Base-by-base conservation (phyloP, 139 green algal species). In the Picochlorum sp. region DNA sequence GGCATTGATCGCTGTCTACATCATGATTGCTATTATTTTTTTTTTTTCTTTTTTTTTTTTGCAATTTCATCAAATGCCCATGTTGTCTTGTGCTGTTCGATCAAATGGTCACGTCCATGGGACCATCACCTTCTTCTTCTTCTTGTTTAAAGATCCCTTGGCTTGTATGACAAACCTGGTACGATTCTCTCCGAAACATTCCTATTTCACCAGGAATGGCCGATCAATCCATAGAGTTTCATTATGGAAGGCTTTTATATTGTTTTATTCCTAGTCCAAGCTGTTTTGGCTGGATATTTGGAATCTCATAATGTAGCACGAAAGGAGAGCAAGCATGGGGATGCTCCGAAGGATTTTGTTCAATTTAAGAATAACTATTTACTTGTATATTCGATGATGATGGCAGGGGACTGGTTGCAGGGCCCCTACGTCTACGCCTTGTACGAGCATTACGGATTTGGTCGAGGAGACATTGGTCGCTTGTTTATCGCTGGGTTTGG, bases 401-500 rank as follows among this genome's bases (percentile, higher is more conserved):
- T 98, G 92, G 88, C 87, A n/a, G 89, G 89, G 7, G 93, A 98
- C 69, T 98, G 93, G 93, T 79, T 98, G 54, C 93, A 98, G 58
- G 93, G 93, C 2, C 93, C 93, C 0, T 97, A 98, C 74, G 90
- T 98, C 16, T 98, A 98, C 65, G 88, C 89, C 3, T 77, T 98
- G 62, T 98, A 98, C 57, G 70, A 95, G 71, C 78, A 95, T 72
- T 98, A 98, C 57, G 88, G 86, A n/a, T 96, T 86, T 57, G 70
- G 67, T 50, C 65, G 55, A 57, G 85, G 70, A 8, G 87, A 95
- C 62, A 98, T 98, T 56, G 93, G 93, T 7, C 78, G 84, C 10
- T 83, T 98, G 0, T 98, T 98, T 82, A 97, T 98, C 55, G 93
- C 93, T 23, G 93, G 93, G 20, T 98, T 98, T 75, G 93, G 90